A percentile compares a stretch with the other conserved stretches of the same genome.
Evolutionary conservation across 306 rosid genomes (phyloP).

Genomic region (Malus orientalis): DNA sequence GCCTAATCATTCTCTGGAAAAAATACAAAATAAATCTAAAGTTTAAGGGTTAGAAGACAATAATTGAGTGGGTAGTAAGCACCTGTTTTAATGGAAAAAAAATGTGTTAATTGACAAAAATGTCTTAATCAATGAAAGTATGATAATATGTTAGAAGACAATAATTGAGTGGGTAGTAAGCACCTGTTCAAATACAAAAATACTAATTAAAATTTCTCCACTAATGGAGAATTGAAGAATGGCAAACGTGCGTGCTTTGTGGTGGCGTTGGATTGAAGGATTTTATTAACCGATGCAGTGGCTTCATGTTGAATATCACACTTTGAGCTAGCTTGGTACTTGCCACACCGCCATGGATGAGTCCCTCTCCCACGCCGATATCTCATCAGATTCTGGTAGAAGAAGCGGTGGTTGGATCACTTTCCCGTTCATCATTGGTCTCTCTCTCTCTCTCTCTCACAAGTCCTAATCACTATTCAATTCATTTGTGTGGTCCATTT

Average conservation of each 20-base stretch:
- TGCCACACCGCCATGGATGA: conserved; percentile 2
- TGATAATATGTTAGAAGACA: too few relatives aligned
- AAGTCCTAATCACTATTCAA: not conserved
- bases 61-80: too few relatives aligned
- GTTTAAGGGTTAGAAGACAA: too few relatives aligned
- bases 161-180: too few relatives aligned
- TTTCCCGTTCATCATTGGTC: conserved; percentile 38
- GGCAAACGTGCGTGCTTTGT: not conserved
- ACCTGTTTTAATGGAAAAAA: too few relatives aligned
- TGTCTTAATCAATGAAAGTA: too few relatives aligned
- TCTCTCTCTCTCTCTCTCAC: not conserved
- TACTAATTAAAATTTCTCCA: too few relatives aligned
- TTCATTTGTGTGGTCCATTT: not conserved
- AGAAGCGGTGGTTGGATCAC: conserved; percentile 45
- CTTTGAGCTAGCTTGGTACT: not conserved
- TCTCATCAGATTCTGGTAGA: not conserved
- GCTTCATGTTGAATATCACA: not conserved
- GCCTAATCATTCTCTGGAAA: too few relatives aligned
- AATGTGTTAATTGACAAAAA: too few relatives aligned
- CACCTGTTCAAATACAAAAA: too few relatives aligned
- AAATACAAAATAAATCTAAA: too few relatives aligned
- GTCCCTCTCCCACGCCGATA: not conserved
- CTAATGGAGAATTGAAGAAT: too few relatives aligned
- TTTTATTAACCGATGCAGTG: not conserved
- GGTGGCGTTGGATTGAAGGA: not conserved